These are phyloP conservation scores for Linnemannia schmuckeri DNA, from an alignment of 192 early-diverging fungal species.

Conservation along the genomic window DNA sequence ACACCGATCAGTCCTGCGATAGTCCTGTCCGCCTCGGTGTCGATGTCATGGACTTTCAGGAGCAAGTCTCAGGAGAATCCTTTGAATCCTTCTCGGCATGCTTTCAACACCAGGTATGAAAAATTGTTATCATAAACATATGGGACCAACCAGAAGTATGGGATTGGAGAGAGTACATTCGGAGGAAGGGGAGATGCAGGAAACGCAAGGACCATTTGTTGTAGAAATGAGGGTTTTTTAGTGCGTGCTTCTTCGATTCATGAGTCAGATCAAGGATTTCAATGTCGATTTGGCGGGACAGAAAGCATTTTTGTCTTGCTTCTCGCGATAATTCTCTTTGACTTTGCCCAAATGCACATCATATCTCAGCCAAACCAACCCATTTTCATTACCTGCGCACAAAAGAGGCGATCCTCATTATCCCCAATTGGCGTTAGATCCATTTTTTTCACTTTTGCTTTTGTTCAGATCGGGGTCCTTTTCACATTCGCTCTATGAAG, in stretches of 20 bases:
- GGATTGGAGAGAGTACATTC: too few species aligned
- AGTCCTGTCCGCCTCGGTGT: constrained; percentile 58
- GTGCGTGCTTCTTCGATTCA: not conserved
- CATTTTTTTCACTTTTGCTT: not conserved
- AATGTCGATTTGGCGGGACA: not conserved
- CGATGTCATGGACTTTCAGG: constrained; percentile 60
- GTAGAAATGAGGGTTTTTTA: not conserved
- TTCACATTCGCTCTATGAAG: too few species aligned
- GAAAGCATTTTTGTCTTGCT: not conserved
- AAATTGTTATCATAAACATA: not conserved
- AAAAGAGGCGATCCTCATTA: not conserved
- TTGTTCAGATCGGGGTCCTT: not conserved
- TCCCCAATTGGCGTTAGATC: not conserved
- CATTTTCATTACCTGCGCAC: not conserved
- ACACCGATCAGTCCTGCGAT: constrained; percentile 19
- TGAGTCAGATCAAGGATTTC: not conserved
- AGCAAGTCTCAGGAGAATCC: constrained; percentile 11
- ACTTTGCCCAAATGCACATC: not conserved
- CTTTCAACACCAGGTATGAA: constrained; percentile 37
- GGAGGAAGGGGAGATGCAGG: not conserved
- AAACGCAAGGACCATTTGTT: not conserved
- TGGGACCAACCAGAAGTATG: too few species aligned
- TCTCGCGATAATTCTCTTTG: not conserved
- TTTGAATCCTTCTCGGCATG: constrained; percentile 45
- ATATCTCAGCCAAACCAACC: not conserved